Evolutionary conservation across 1,284 basidiomycete species (phyloP).

Genomic region (Tylopilus orsonianus): DNA sequence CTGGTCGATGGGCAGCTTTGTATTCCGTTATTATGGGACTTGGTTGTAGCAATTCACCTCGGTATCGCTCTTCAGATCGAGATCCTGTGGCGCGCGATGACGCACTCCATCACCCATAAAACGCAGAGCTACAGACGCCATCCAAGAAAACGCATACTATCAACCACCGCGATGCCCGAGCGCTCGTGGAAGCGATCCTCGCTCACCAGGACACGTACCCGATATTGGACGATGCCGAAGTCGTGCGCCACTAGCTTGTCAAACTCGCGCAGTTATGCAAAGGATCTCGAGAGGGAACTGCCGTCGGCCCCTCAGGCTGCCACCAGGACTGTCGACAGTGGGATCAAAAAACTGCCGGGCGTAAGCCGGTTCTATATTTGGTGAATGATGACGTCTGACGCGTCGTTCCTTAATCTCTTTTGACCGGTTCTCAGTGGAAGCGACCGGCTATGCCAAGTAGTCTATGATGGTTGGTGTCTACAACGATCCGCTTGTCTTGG

Average conservation of each 20-base stretch:
- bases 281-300: constrained; percentile 41
- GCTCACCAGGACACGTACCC: constrained; percentile 36
- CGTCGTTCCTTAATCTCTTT: not conserved
- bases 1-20: too few species aligned
- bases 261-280: constrained; percentile 47
- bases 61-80: too few species aligned
- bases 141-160: constrained; percentile 35
- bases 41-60: too few species aligned
- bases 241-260: constrained; percentile 34
- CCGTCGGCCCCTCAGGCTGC: constrained; percentile 8
- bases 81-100: constrained; percentile 25
- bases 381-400: not conserved
- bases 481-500: constrained; percentile 52
- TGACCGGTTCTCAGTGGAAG: constrained; percentile 43
- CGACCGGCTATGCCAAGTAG: constrained; percentile 46
- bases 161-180: constrained; percentile 35
- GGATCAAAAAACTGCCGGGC: constrained; percentile 56
- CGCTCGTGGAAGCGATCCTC: constrained; percentile 40
- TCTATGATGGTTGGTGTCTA: constrained; percentile 57
- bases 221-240: constrained; percentile 37
- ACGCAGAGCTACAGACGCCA: constrained; percentile 37
- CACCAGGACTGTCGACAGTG: constrained; percentile 43
- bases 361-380: constrained; percentile 28
- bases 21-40: too few species aligned
- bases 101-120: constrained; percentile 35